phyloP scores from a whole-genome alignment of 768 basidiomycete genomes.

The Russula sp. region DNA sequence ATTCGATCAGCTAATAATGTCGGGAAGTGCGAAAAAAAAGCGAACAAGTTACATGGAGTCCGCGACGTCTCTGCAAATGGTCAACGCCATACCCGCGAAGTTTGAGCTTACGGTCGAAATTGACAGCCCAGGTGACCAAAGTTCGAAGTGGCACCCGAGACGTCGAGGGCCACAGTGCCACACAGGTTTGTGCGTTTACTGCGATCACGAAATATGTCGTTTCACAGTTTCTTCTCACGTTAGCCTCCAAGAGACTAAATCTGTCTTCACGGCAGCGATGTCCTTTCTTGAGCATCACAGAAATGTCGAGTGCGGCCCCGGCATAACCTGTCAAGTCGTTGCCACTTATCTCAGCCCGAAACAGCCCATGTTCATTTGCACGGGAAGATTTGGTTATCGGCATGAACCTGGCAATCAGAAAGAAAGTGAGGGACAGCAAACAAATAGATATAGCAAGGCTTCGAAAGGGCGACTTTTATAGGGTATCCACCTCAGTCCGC shows the following conservation, averaged over 20 bases:
- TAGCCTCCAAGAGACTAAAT: too few relatives aligned
- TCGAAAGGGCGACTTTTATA: neutral
- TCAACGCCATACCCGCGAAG: neutral
- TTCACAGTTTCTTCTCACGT: too few relatives aligned
- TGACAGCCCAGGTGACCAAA: too few relatives aligned
- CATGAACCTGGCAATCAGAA: neutral
- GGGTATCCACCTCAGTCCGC: slow-evolving; percentile 16
- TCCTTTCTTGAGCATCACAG: too few relatives aligned
- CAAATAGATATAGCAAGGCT: slow-evolving; percentile 3
- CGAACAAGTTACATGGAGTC: neutral
- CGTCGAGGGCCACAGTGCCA: too few relatives aligned
- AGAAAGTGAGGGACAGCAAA: neutral
- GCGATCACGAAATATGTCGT: too few relatives aligned
- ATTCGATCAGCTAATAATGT: neutral
- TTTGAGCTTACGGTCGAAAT: neutral
- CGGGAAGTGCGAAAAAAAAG: neutral
- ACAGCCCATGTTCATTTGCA: neutral
- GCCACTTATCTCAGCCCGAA: too few relatives aligned
- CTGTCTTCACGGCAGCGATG: too few relatives aligned
- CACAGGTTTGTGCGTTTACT: too few relatives aligned
- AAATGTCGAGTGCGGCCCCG: too few relatives aligned
- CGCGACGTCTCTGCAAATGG: neutral
- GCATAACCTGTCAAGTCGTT: neutral
- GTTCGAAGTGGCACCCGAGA: too few relatives aligned
- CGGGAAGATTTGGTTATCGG: neutral